Percentiles rank a stretch among this genome's conserved stretches.
phyloP scores from a whole-genome alignment of 129 eudicot genomes.

The Artemisia argyi region DNA sequence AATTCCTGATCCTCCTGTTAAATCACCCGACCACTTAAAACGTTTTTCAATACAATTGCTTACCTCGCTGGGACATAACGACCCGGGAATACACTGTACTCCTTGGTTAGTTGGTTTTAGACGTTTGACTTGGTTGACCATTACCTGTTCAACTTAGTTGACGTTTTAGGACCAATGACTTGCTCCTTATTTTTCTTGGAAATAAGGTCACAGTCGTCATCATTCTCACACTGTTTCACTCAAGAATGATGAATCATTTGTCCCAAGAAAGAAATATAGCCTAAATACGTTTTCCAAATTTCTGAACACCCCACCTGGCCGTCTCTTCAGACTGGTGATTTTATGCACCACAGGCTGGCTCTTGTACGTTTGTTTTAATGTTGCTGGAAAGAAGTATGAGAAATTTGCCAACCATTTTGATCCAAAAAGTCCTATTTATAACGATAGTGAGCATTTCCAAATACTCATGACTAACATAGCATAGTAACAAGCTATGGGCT shows the following conservation, averaged over 20 bases:
- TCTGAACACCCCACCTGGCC: constrained; percentile 54
- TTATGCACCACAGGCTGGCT: constrained; percentile 57
- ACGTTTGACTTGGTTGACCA: constrained; percentile 61
- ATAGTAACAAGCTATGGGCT: constrained; percentile 35
- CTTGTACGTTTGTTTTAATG: constrained; percentile 34
- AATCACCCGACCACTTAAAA: too few relatives aligned
- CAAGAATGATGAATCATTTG: constrained; percentile 34
- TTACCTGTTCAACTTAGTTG: constrained; percentile 22
- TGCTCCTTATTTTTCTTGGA: constrained; percentile 41
- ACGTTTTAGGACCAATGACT: constrained; percentile 24
- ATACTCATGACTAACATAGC: constrained; percentile 41
- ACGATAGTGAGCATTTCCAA: constrained; percentile 37
- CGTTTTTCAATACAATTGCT: too few relatives aligned
- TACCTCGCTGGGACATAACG: too few relatives aligned
- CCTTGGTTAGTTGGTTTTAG: constrained; percentile 50
- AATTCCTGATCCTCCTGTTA: too few relatives aligned
- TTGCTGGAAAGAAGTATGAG: constrained; percentile 36
- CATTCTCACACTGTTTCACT: constrained; percentile 37
- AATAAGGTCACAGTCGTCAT: constrained; percentile 39
- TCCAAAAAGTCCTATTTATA: constrained; percentile 35
- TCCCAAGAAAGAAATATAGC: constrained; percentile 30
- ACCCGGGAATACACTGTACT: too few relatives aligned
- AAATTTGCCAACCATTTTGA: constrained; percentile 42
- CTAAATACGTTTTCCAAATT: constrained; percentile 16
- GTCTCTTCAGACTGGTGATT: constrained; percentile 38